Conservation (phyloP, 148 eudicot species). For the Suaeda aralocaspica region DNA sequence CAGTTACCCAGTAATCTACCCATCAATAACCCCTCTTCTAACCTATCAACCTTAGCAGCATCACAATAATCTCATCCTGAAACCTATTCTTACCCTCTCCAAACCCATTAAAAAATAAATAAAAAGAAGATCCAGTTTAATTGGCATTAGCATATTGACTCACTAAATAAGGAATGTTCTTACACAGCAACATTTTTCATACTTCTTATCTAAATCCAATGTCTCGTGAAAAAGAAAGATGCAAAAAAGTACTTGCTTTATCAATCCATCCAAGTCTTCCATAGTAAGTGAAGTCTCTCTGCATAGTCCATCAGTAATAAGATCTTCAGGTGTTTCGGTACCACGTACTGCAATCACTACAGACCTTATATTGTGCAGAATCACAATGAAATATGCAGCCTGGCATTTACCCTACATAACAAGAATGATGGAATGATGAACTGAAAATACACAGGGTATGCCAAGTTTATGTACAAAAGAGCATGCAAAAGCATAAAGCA, state of each 20-base stretch:
- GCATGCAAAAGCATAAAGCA: neutral
- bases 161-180: neutral
- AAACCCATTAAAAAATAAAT: neutral
- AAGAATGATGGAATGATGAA: neutral
- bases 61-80: neutral
- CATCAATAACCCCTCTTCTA: neutral
- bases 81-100: neutral
- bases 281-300: slow-evolving; percentile 59
- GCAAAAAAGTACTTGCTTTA: slow-evolving; percentile 41
- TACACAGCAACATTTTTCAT: neutral
- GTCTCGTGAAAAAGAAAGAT: slow-evolving; percentile 1
- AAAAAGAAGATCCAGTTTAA: no score
- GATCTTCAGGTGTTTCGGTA: slow-evolving; percentile 82
- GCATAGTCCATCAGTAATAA: slow-evolving; percentile 70
- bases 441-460: neutral
- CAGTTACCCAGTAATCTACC: neutral
- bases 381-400: slow-evolving; percentile 71
- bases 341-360: slow-evolving; percentile 70
- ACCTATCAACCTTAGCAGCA: neutral
- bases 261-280: slow-evolving; percentile 61
- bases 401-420: slow-evolving; percentile 51
- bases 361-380: slow-evolving; percentile 48
- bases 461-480: neutral
- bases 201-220: neutral
- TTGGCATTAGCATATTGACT: no score